These are phyloP conservation scores for Arthrinium puccinioides DNA, from an alignment of 2,329 filamentous ascomycete species.

Conservation along the genomic window DNA sequence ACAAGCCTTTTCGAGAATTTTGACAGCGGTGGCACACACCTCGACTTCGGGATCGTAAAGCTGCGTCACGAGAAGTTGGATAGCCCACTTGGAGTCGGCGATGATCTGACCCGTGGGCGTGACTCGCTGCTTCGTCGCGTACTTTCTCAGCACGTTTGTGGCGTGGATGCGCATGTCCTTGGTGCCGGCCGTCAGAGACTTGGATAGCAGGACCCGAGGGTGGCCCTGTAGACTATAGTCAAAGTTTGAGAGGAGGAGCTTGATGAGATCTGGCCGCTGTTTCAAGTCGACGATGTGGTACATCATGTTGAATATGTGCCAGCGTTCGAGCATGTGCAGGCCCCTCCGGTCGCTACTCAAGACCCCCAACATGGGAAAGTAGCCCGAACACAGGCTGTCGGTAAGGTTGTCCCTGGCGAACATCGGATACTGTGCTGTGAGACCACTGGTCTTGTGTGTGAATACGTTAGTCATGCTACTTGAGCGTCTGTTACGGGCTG, in stretches of 20 bases:
- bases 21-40: conserved; percentile 92
- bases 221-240: conserved; percentile 88
- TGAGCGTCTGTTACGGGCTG: neutral
- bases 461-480: neutral
- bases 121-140: conserved; percentile 55
- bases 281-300: conserved; percentile 94
- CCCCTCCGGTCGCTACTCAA: conserved; percentile 78
- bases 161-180: conserved; percentile 89
- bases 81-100: conserved; percentile 86
- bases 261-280: conserved; percentile 85
- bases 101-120: conserved; percentile 31
- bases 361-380: conserved; percentile 86
- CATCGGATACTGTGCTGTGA: conserved; percentile 77
- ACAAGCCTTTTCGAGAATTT: conserved; percentile 95
- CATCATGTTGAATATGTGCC: conserved; percentile 99
- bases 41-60: conserved; percentile 96
- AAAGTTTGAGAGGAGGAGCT: conserved; percentile 80
- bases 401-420: conserved; percentile 80
- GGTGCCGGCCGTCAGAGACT: conserved; percentile 83
- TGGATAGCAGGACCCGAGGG: conserved; percentile 84
- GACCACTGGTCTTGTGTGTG: conserved; percentile 61
- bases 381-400: conserved; percentile 84
- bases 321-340: conserved; percentile 83
- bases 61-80: conserved; percentile 93
- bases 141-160: conserved; percentile 80